Conservation (phyloP, 352 stramenopile genomes). For the Phytophthora kernoviae region DNA sequence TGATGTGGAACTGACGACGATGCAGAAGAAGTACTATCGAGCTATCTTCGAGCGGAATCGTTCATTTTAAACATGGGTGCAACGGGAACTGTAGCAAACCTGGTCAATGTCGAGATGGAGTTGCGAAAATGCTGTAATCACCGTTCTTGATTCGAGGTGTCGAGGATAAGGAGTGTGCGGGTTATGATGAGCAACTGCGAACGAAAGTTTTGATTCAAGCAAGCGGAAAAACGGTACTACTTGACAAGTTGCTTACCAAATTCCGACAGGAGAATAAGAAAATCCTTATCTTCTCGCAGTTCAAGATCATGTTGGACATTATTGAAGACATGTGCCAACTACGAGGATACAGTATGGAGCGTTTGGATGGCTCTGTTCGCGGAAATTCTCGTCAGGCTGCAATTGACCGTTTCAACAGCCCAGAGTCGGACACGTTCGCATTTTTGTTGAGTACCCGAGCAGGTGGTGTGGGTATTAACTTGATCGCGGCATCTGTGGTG, state of each 20-base stretch:
- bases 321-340: conserved; percentile 91
- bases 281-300: conserved; percentile 99
- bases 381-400: conserved; percentile 97
- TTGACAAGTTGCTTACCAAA: conserved; percentile 99
- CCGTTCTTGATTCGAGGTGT: conserved; percentile 98
- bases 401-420: conserved; percentile 98
- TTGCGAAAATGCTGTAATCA: conserved; percentile 99
- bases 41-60: conserved; percentile 99
- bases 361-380: conserved; percentile 96
- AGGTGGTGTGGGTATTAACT: conserved; percentile 97
- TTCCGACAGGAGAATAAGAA: conserved; percentile 97
- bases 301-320: conserved; percentile 99
- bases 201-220: conserved; percentile 83
- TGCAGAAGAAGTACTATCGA: conserved; percentile 97
- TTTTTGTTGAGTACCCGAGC: conserved; percentile 97
- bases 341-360: conserved; percentile 90
- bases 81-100: conserved; percentile 92
- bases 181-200: conserved; percentile 69
- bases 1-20: conserved; percentile 99
- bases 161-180: conserved; percentile 96
- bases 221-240: conserved; percentile 97
- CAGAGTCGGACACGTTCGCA: conserved; percentile 94
- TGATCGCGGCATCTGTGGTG: conserved; percentile 90
- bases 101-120: conserved; percentile 99
- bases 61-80: conserved; percentile 89